Evolutionary conservation across 768 basidiomycete species (phyloP).

Genomic region (Leucogyrophana mollusca): DNA sequence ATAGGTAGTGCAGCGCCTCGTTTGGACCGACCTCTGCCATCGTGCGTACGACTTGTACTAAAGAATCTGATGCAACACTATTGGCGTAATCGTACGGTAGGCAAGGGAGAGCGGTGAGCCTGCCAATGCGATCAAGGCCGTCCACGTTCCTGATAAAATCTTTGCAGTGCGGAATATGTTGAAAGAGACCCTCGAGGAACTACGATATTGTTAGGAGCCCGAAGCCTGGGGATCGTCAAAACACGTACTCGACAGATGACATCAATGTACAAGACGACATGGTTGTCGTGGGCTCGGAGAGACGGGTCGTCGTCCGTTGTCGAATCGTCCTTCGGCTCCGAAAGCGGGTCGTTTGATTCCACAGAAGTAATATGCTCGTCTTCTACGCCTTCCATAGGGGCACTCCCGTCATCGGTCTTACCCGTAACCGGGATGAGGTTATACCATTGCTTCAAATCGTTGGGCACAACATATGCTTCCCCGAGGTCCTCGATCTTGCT

Average conservation of each 20-base stretch:
- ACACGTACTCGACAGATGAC: slow-evolving; percentile 68
- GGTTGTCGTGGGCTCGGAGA: slow-evolving; percentile 67
- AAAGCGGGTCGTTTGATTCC: slow-evolving; percentile 15
- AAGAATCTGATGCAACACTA: slow-evolving; percentile 80
- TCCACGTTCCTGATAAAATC: slow-evolving; percentile 82
- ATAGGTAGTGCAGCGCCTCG: slow-evolving; percentile 70
- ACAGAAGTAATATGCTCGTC: slow-evolving; percentile 16
- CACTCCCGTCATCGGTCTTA: slow-evolving; percentile 32
- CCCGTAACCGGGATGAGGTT: slow-evolving; percentile 38
- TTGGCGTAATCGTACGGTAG: slow-evolving; percentile 87
- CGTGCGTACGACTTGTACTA: slow-evolving; percentile 85
- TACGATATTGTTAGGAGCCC: slow-evolving; percentile 23
- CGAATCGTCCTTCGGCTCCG: slow-evolving; percentile 14
- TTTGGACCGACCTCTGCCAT: slow-evolving; percentile 85
- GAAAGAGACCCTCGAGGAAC: slow-evolving; percentile 95
- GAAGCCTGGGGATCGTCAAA: slow-evolving; percentile 1
- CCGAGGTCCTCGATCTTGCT: slow-evolving; percentile 75
- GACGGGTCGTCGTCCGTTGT: slow-evolving; percentile 31
- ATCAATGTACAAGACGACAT: slow-evolving; percentile 76
- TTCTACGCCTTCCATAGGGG: slow-evolving; percentile 49
- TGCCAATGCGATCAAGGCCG: slow-evolving; percentile 71
- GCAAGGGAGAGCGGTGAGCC: slow-evolving; percentile 79
- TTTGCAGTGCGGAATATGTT: slow-evolving; percentile 84
- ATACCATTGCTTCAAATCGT: slow-evolving; percentile 69
- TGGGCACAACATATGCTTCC: slow-evolving; percentile 50